A percentile compares a stretch with the other conserved stretches of the same genome.
Conservation (phyloP, 495 filamentous ascomycete species). For the Lophiostoma macrostomum region DNA sequence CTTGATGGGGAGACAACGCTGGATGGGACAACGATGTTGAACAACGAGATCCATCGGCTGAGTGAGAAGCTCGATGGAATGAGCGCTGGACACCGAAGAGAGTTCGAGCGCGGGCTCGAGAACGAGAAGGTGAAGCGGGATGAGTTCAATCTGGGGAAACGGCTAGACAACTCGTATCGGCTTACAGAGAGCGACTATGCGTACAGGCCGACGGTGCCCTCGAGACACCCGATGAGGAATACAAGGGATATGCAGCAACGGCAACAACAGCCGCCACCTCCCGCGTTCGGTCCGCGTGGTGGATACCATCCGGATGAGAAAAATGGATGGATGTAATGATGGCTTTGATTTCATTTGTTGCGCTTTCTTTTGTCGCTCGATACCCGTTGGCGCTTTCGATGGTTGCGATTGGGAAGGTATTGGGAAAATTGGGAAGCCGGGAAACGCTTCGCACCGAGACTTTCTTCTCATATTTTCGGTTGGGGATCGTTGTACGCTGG, state of each 20-base stretch:
- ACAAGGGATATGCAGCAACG: neutral
- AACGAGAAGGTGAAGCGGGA: slow-evolving; percentile 30
- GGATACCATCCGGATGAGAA: slow-evolving; percentile 10
- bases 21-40: slow-evolving; percentile 23
- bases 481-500: too few species aligned
- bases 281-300: neutral
- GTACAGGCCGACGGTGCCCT: slow-evolving; percentile 6
- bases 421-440: too few species aligned
- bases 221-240: slow-evolving; percentile 12
- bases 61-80: slow-evolving; percentile 30
- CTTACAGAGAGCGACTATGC: slow-evolving; percentile 23
- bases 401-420: neutral
- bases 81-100: slow-evolving; percentile 1
- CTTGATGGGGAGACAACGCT: neutral
- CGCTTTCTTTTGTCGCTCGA: neutral
- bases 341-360: neutral
- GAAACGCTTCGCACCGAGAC: too few species aligned
- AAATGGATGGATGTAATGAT: slow-evolving; percentile 12
- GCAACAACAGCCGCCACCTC: neutral
- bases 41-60: slow-evolving; percentile 24
- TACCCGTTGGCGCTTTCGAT: slow-evolving; percentile 18
- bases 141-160: slow-evolving; percentile 15
- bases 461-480: neutral
- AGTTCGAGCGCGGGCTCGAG: slow-evolving; percentile 8
- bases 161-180: slow-evolving; percentile 14